These are phyloP conservation scores for Epichloe brachyelytri DNA, from an alignment of 2,329 filamentous ascomycete species.

Conservation along the genomic window DNA sequence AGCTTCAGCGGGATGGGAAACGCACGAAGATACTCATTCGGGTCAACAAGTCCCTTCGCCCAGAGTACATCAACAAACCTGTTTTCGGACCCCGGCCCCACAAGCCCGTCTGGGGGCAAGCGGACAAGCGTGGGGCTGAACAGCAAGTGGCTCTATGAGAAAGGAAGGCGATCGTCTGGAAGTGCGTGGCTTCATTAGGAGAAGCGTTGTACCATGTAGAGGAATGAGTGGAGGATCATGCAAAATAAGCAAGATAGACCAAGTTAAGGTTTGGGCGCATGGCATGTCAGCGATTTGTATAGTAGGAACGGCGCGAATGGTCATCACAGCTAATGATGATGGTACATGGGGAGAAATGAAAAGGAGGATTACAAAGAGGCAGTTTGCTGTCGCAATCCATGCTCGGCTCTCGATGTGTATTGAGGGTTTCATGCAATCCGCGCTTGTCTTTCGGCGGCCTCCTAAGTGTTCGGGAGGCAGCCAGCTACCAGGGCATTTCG, in stretches of 20 bases:
- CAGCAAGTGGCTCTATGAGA: constrained; percentile 92
- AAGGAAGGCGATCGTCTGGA: constrained; percentile 46
- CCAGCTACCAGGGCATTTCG: no score
- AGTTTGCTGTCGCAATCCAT: background rate
- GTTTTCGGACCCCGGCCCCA: constrained; percentile 48
- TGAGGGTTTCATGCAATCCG: no score
- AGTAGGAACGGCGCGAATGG: background rate
- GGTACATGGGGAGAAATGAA: background rate
- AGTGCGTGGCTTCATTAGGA: constrained; percentile 25
- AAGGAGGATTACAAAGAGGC: background rate
- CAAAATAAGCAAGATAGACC: background rate
- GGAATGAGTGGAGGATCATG: background rate
- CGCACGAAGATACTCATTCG: constrained; percentile 49
- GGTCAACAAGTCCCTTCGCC: constrained; percentile 40
- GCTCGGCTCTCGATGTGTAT: no score
- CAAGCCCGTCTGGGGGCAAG: constrained; percentile 54
- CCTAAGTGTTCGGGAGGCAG: no score
- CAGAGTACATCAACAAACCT: constrained; percentile 33
- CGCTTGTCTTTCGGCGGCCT: no score
- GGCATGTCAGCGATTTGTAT: background rate
- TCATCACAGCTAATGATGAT: background rate
- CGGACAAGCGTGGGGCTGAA: constrained; percentile 67
- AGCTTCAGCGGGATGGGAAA: constrained; percentile 37
- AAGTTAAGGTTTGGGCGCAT: background rate
- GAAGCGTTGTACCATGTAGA: background rate